Base-by-base conservation (phyloP, 441 rosid genomes). In the Mallotus japonicus region DNA sequence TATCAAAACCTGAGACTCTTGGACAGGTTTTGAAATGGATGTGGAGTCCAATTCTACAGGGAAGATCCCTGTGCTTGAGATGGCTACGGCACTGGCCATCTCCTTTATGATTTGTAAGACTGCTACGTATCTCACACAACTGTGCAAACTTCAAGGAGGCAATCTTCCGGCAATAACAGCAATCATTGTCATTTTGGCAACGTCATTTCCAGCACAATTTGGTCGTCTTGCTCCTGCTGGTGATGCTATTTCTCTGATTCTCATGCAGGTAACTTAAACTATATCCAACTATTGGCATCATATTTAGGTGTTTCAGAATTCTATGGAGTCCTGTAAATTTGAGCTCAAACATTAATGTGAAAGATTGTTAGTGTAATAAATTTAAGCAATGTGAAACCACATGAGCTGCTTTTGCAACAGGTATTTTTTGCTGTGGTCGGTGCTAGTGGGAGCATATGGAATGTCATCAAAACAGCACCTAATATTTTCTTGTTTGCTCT, bases 361-460 rank as follows among this genome's bases (percentile, higher is more conserved):
- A 71, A 40, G 37, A 62, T 32, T 57, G 32, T 28, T 28, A 28
- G 3, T 28, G 3, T 28, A 28, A 28, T 2, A 28, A 28, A 28
- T 28, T 28, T 28, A 28, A 28, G 32, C 32, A 28, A 28, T 28
- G 32, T 28, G 32, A 28, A 28, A 28, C 32, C 24, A 3, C 44
- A 0, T 42, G 71, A 59, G 34, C 59, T 73, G 46, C 59, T 51
- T 62, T 57, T n/a, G n/a, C 47, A 54, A 44, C 85, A 90, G 96
- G 82, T 87, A 5, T 89, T 93, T 81, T 93, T 91, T 69, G 78
- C 94, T 4, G 92, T 87, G 73, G 78, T 91, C 67, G 97, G 98
- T 62, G 98, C 95, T 3, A 84, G 86, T 75, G 98, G 98, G 74
- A 91, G 88, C 83, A 64, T 91, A 74, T 78, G 89, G 90, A 87